phyloP scores from a whole-genome alignment of 2,329 filamentous ascomycete species.

The Fusarium mundagurra region DNA sequence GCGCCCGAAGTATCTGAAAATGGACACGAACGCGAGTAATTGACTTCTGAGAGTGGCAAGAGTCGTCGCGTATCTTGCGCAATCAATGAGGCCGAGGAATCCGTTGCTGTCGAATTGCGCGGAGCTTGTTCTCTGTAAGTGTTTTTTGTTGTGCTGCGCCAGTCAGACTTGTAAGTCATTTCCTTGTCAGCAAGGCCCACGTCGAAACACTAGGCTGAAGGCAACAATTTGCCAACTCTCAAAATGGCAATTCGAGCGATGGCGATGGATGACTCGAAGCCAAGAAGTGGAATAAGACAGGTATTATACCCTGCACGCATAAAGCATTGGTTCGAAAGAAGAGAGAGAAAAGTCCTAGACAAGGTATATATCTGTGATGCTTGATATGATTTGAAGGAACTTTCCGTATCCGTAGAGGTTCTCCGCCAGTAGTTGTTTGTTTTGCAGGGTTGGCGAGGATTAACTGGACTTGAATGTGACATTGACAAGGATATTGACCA shows the following conservation, averaged over 20 bases:
- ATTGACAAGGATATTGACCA: constrained; percentile 28
- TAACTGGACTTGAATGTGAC: constrained; percentile 9
- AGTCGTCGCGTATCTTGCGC: constrained; percentile 27
- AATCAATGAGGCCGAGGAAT: constrained; percentile 24
- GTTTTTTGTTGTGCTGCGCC: background rate
- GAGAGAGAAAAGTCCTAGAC: background rate
- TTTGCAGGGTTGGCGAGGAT: constrained; percentile 9
- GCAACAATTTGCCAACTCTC: constrained; percentile 1
- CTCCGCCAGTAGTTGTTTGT: constrained; percentile 8
- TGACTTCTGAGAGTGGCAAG: constrained; percentile 22
- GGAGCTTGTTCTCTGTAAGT: background rate
- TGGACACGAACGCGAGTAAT: constrained; percentile 8
- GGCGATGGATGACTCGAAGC: background rate
- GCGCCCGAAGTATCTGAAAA: background rate
- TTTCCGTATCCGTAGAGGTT: constrained; percentile 18
- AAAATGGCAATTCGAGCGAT: constrained; percentile 2
- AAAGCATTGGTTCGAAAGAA: background rate
- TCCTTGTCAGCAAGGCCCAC: constrained; percentile 32
- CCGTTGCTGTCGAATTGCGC: constrained; percentile 4
- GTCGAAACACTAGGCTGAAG: constrained; percentile 21
- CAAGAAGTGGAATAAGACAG: constrained; percentile 1
- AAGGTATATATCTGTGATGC: background rate
- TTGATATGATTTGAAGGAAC: constrained; percentile 12
- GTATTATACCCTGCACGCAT: constrained; percentile 8
- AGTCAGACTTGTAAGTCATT: constrained; percentile 24